Percentiles rank a stretch among this genome's conserved stretches.
These are phyloP conservation scores for Rubia occidens DNA, from an alignment of 305 asterid species.

Conservation along the genomic window DNA sequence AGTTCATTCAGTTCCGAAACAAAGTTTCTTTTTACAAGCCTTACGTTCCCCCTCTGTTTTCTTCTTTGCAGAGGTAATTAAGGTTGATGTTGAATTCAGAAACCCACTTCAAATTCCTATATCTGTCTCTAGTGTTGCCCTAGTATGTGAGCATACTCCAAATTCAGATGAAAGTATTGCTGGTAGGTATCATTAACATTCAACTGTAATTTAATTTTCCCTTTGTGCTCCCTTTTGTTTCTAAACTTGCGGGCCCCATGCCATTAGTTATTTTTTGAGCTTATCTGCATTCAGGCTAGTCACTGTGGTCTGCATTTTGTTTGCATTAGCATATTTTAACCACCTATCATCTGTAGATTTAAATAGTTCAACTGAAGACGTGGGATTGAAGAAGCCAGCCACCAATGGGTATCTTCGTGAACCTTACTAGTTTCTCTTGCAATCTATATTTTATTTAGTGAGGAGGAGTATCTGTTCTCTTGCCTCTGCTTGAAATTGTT, in stretches of 20 bases:
- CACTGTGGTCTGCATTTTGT: not conserved
- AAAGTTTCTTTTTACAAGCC: not conserved
- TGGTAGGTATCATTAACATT: conserved; percentile 34
- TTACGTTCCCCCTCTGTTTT: conserved; percentile 15
- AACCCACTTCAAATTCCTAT: conserved; percentile 95
- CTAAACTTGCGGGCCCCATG: not conserved
- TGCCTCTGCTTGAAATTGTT: conserved; percentile 2
- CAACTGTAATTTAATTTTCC: not conserved
- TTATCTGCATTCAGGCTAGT: not conserved
- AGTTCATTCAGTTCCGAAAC: not conserved
- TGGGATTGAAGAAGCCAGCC: conserved; percentile 39
- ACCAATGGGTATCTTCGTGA: conserved; percentile 46
- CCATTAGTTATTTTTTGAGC: conserved; percentile 1
- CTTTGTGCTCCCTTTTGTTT: conserved; percentile 3
- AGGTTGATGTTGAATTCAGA: conserved; percentile 63
- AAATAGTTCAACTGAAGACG: conserved; percentile 40
- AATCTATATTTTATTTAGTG: conserved; percentile 10
- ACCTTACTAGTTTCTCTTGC: conserved; percentile 15
- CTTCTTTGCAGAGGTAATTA: conserved; percentile 66
- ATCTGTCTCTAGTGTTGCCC: conserved; percentile 61
- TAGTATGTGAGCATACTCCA: conserved; percentile 69
- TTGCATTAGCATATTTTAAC: not conserved
- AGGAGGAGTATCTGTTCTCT: conserved; percentile 6
- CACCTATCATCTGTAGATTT: conserved; percentile 37
- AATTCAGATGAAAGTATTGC: conserved; percentile 36